These are phyloP conservation scores for Dactylellina cionopaga DNA, from an alignment of 2,329 filamentous ascomycete genomes.

Conservation along the genomic window DNA sequence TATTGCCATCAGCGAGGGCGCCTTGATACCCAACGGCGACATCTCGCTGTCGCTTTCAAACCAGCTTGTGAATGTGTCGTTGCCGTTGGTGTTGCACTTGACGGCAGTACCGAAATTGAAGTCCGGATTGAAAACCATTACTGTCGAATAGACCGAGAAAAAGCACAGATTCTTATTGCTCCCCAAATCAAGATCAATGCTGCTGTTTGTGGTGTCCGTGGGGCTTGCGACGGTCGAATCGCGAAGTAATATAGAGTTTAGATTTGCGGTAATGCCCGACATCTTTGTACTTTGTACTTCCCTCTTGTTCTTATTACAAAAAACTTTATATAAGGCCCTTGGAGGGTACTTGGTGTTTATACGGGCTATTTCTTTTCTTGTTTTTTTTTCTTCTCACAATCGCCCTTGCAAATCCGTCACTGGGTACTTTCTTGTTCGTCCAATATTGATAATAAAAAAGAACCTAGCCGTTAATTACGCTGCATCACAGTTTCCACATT, in stretches of 20 bases:
- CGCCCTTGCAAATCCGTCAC: neutral
- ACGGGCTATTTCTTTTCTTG: neutral
- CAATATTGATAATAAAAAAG: no score
- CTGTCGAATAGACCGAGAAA: slow-evolving; percentile 26
- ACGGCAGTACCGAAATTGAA: slow-evolving; percentile 33
- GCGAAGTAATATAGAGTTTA: slow-evolving; percentile 32
- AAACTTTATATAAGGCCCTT: neutral
- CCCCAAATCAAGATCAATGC: slow-evolving; percentile 2
- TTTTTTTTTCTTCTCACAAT: neutral
- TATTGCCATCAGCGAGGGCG: neutral
- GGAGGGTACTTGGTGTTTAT: no score
- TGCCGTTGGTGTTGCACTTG: neutral
- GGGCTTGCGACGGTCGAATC: slow-evolving; percentile 13
- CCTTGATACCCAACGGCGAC: slow-evolving; percentile 14
- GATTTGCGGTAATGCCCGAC: slow-evolving; percentile 22
- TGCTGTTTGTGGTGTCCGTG: slow-evolving; percentile 7
- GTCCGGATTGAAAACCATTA: slow-evolving; percentile 48
- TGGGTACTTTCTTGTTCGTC: no score
- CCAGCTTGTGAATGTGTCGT: slow-evolving; percentile 22
- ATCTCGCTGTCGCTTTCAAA: slow-evolving; percentile 41
- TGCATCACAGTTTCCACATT: slow-evolving; percentile 17
- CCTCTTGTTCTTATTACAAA: slow-evolving; percentile 4
- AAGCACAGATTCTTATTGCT: slow-evolving; percentile 15
- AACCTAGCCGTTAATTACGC: slow-evolving; percentile 4
- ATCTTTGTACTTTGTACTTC: slow-evolving; percentile 13